Percentiles rank a stretch among this genome's conserved stretches.
Conservation (phyloP, 805 yeast species). For the Metschnikowia lunata region DNA sequence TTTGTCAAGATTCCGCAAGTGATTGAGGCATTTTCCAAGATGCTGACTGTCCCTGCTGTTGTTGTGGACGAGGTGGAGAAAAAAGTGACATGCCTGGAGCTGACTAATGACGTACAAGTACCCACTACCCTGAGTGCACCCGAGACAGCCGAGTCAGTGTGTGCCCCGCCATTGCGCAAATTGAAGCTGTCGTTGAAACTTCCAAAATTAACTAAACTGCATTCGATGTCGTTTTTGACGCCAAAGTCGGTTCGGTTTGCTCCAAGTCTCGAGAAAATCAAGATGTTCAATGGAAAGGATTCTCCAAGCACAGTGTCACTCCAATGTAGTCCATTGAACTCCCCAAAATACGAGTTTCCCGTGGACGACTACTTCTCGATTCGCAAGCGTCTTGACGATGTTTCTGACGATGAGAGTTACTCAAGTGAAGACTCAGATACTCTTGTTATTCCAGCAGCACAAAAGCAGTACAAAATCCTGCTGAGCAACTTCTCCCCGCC, state of each 20-base stretch:
- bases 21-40: neutral
- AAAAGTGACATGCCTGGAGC: too few relatives aligned
- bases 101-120: too few relatives aligned
- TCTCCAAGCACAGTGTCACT: slow-evolving; percentile 61
- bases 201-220: slow-evolving; percentile 18
- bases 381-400: slow-evolving; percentile 18
- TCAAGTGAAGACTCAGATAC: slow-evolving; percentile 16
- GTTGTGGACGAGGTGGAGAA: neutral
- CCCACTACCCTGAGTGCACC: too few relatives aligned
- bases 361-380: slow-evolving; percentile 25
- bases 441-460: slow-evolving; percentile 9
- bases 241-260: slow-evolving; percentile 64
- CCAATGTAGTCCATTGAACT: slow-evolving; percentile 47
- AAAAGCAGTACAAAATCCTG: slow-evolving; percentile 16
- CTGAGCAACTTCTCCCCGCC: slow-evolving; percentile 14
- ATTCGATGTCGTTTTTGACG: slow-evolving; percentile 25
- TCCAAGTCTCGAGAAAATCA: slow-evolving; percentile 53
- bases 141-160: neutral
- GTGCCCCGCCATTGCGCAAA: slow-evolving; percentile 15
- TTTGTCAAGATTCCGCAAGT: slow-evolving; percentile 3
- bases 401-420: slow-evolving; percentile 20
- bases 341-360: slow-evolving; percentile 22
- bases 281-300: slow-evolving; percentile 57
- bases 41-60: neutral
- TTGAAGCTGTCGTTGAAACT: slow-evolving; percentile 24